Percentiles rank a stretch among this genome's conserved stretches.
phyloP scores from a whole-genome alignment of 768 basidiomycete genomes.

The Xanthoconium purpureum region DNA sequence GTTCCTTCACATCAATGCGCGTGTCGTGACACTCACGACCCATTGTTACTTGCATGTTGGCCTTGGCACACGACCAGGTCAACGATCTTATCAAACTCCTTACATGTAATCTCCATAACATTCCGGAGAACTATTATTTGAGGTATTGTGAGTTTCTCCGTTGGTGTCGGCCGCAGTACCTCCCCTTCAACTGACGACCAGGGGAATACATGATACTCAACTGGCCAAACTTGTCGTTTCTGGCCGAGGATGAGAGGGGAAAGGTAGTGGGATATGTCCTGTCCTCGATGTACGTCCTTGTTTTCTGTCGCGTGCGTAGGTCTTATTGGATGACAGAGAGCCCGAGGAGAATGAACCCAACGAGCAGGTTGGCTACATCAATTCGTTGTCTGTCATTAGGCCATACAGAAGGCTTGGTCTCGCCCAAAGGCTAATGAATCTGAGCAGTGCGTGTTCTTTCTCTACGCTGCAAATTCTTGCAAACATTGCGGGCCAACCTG shows the following conservation, averaged over 20 bases:
- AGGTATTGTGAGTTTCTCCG: conserved; percentile 24
- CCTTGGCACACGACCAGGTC: conserved; percentile 30
- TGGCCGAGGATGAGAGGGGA: conserved; percentile 48
- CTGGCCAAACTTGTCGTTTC: conserved; percentile 54
- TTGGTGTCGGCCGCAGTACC: not conserved
- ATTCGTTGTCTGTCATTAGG: conserved; percentile 28
- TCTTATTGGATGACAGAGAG: conserved; percentile 21
- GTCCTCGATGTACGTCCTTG: conserved; percentile 49
- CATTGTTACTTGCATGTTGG: not conserved
- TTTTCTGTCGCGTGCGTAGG: not conserved
- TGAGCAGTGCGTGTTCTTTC: conserved; percentile 19
- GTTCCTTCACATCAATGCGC: not conserved
- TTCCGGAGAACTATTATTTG: conserved; percentile 50
- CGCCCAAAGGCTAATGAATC: conserved; percentile 26
- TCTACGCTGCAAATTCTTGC: not conserved
- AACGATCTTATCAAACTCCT: conserved; percentile 49
- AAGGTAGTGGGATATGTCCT: conserved; percentile 55
- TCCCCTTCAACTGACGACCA: conserved; percentile 20
- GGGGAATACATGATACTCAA: conserved; percentile 46
- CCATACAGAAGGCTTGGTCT: conserved; percentile 30
- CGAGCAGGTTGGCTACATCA: conserved; percentile 24
- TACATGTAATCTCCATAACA: conserved; percentile 48
- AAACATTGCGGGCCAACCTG: not conserved
- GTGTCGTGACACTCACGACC: not conserved
- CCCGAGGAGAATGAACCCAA: conserved; percentile 14